Evolutionary conservation across 805 yeast species (phyloP), one percentile per base, ranked within the genome.

Genomic region (Zygotorulaspora danielsina): DNA sequence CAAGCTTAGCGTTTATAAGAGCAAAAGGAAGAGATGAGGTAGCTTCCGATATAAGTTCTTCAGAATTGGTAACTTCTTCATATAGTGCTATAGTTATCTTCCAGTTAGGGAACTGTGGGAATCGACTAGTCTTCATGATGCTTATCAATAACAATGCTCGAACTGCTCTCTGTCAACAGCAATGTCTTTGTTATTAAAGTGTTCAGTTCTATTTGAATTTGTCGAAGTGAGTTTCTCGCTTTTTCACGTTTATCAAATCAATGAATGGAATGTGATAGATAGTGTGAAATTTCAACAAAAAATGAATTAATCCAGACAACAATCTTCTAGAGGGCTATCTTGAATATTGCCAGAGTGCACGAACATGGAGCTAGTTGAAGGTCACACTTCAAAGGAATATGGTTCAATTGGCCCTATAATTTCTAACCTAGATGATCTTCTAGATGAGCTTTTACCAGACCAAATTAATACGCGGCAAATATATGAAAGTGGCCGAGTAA

Each of bases 1-100:
- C 57, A 16, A 76, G 70, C 8, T 63, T 60, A 2, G 86, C 76
- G 55, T 80, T 78, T 35, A 85, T 68, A 54, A 84, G 78, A 6
- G 87, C 82, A 60, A 64, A 81, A 47, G 84, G 76, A 53, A 74
- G 74, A 63, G 60, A 18, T 12, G 31, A 21, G 73, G 61, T 27
- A 75, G 67, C 39, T 67, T 61, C 9, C n/a, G 49, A 37, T 33
- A 54, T 57, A 38, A 85, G 71, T 5, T 60, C 63, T 2, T 57
- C 46, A 10, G 74, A 63, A 38, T 72, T 72, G 8, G 53, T 39
- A 3, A 85, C 76, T 22, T 69, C 60, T 3, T 61, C 53, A 55
- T 70, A 81, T 34, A 76, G 64, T 5, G 71, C 53, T 8, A 79
- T 47, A 16, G 60, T 54, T 4, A 76, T 61, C 6, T 45, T 48